Evolutionary conservation across 345 rosid species (phyloP).

Genomic region (Turnera subulata): DNA sequence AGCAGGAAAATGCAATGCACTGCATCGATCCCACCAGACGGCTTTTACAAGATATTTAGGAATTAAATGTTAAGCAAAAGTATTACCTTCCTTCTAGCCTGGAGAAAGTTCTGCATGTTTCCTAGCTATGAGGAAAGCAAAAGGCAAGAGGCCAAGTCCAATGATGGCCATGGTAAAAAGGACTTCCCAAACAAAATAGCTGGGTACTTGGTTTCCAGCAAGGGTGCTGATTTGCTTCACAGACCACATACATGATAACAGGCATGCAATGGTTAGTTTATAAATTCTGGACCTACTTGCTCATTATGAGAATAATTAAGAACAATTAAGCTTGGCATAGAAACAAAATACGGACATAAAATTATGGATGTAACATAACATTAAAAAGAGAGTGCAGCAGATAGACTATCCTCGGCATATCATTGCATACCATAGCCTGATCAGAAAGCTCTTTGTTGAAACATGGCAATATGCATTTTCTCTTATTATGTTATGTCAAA

Average conservation of each 20-base stretch:
- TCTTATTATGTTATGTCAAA: no score
- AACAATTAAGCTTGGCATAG: no score
- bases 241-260: constrained; percentile 7
- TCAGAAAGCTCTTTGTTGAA: no score
- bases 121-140: constrained; percentile 92
- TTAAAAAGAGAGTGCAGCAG: no score
- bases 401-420: no score
- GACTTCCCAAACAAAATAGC: constrained; percentile 78
- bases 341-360: no score
- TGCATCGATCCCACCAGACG: background rate
- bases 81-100: constrained; percentile 72
- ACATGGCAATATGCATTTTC: no score
- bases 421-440: no score
- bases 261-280: background rate
- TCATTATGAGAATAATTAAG: no score
- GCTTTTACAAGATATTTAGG: background rate
- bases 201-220: constrained; percentile 82
- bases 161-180: constrained; percentile 78
- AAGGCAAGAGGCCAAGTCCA: constrained; percentile 84
- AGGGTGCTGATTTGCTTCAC: constrained; percentile 94
- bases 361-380: no score
- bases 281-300: no score
- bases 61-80: background rate
- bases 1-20: background rate
- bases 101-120: constrained; percentile 94